Conservation (phyloP, 495 filamentous ascomycete genomes). For the Elaphomyces granulatus region DNA sequence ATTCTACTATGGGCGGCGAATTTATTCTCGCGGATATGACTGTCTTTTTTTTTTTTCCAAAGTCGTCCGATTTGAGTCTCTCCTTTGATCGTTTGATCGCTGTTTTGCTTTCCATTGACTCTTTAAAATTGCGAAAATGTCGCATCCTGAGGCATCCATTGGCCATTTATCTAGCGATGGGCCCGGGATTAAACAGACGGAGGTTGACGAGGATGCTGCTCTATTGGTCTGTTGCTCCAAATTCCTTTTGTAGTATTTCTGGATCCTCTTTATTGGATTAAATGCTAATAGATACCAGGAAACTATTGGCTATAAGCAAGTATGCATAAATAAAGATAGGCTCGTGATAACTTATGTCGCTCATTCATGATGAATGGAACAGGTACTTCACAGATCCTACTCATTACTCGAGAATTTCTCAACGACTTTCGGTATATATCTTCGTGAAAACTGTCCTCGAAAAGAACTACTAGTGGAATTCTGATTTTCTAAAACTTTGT, state of each 20-base stretch:
- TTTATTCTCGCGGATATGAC: no score
- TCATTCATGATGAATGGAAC: slow-evolving; percentile 4
- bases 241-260: background rate
- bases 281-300: slow-evolving; percentile 13
- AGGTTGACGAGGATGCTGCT: slow-evolving; percentile 29
- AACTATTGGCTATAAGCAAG: slow-evolving; percentile 36
- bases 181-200: no score
- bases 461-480: slow-evolving; percentile 1
- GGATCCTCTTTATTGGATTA: background rate
- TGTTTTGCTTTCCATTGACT: no score
- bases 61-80: no score
- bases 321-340: slow-evolving; percentile 10
- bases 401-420: slow-evolving; percentile 40
- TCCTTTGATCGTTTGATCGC: no score
- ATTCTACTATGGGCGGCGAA: no score
- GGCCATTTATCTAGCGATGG: no score
- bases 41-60: no score
- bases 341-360: background rate
- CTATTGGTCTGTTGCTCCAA: slow-evolving; percentile 22
- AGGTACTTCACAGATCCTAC: slow-evolving; percentile 36
- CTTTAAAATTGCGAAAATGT: no score
- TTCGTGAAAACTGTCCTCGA: background rate
- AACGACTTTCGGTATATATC: slow-evolving; percentile 36
- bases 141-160: background rate
- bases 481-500: background rate